A percentile compares a stretch with the other conserved stretches of the same genome.
These are phyloP conservation scores for Alternaria gansuensis DNA, from an alignment of 2,329 filamentous ascomycete species.

Conservation along the genomic window DNA sequence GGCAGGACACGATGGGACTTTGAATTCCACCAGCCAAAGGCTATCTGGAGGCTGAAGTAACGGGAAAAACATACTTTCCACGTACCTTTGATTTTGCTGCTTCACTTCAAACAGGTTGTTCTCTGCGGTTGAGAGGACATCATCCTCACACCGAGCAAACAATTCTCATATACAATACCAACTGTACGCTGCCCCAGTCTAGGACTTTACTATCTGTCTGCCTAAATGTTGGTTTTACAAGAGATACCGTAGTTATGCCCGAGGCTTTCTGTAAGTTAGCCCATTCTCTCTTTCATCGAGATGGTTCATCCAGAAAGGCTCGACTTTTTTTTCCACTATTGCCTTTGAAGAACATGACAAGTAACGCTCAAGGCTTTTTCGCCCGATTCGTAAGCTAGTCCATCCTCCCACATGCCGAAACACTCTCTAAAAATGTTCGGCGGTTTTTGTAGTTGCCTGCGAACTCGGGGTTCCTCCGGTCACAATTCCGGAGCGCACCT, in stretches of 20 bases:
- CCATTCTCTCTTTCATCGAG: background rate
- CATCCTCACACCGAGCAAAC: background rate
- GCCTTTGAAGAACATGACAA: background rate
- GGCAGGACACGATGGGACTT: conserved; percentile 5
- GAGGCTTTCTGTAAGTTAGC: background rate
- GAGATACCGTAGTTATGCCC: background rate
- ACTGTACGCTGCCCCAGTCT: background rate
- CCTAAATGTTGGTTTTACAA: background rate
- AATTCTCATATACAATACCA: background rate
- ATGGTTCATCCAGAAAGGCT: background rate
- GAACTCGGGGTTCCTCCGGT: background rate
- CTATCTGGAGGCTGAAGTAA: background rate
- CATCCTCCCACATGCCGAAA: background rate
- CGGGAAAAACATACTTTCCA: background rate
- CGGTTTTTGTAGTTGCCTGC: background rate
- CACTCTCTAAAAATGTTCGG: background rate
- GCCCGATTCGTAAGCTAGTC: background rate
- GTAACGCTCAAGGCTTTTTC: background rate
- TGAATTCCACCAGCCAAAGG: background rate
- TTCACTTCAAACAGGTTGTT: background rate
- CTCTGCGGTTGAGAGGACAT: background rate
- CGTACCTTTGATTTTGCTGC: background rate
- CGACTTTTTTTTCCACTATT: background rate
- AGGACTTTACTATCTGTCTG: background rate
- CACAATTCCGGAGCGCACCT: background rate